Evolutionary conservation across 106 monocot genomes (phyloP), one percentile per base, ranked within the genome.

Genomic region (Allium fistulosum): DNA sequence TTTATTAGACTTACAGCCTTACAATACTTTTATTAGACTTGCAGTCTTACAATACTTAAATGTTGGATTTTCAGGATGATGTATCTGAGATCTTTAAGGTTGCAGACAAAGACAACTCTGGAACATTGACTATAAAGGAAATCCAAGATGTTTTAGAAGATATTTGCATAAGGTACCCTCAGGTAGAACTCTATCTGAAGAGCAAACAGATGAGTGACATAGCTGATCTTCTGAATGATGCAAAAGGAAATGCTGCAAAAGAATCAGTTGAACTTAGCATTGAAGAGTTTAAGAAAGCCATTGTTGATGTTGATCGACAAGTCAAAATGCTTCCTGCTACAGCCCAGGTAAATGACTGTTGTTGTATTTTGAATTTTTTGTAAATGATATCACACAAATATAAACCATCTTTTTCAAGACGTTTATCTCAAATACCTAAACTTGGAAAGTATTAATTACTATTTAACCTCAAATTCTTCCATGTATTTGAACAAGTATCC

Each of bases 301-400:
- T 75, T 68, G 59, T 68, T 61, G 49, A 80, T 69, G 87, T 87
- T 16, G 87, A 87, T 68, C 61, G 12, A 68, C 75, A 75, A 46
- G 75, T 87, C 48, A 87, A 87, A 66, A 73, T 47, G 56, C 78
- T 87, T 69, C 87, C 87, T 46, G 87, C 87, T 37, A 87, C 87
- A 52, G 87, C 87, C 61, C 87, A 87, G 78, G 87, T 87, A 59
- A 60, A 71, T 67, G 48, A 52, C 50, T 22, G 51, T 48, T 66
- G 26, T 52, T 52, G 2, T 66, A 10, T 37, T 37, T 37, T 37
- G 37, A 37, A 37, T 37, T 37, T 37, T 37, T 37, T 37, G 37
- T 37, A 5, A 4, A 37, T 37, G 22, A 22, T 5, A 5, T 37
- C 37, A 37, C 37, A 37, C 37, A 37, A 37, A 37, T 37, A 37